Base-by-base conservation (phyloP, 768 basidiomycete genomes). In the Termitomyces heimii region DNA sequence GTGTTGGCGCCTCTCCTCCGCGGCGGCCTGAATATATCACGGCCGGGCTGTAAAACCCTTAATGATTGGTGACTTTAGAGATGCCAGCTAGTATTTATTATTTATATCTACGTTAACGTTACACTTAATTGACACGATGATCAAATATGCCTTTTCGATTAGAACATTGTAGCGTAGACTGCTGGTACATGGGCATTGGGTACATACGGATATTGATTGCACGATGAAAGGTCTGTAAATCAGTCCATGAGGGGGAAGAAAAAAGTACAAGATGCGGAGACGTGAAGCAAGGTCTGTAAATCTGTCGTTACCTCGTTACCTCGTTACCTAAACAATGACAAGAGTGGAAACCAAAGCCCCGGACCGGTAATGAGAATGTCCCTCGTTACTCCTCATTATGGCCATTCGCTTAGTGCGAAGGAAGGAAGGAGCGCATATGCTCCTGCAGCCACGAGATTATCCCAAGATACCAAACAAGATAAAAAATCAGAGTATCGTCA, bases 1-100 rank as follows among this genome's bases (percentile, higher is more conserved):
- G 81, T 99, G 52, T 78, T 98, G 16, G 89, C 94, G 0, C 82
- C 88, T 14, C 79, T 98, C 18, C 77, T 98, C 45, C 84, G 96
- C 13, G 93, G 91, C 4, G 96, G 94, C 0, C 70, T 94, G 55
- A 90, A 95, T 65, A 79, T 98, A 59, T 75, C 79, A 24, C 73
- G 81, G 51, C 87, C 88, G n/a, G 83, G 84, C 26, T 84, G 83
- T 67, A 78, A 80, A 60, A 77, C 79, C 40, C 74, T 92, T 10
- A 76, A 87, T 65, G 87, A 91, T 59, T 92, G 90, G 90, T 92
- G 18, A 39, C 37, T 39, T 18, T 39, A 39, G 76, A 66, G 16
- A 37, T 37, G 45, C 34, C 48, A 32, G 12, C 7, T 24, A 14
- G 54, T 18, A 57, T 50, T 29, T 58, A 55, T 53, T 42, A 24